Evolutionary conservation across 306 rosid genomes (phyloP), one percentile per base, ranked within the genome.

Genomic region (Begonia masoniana): DNA sequence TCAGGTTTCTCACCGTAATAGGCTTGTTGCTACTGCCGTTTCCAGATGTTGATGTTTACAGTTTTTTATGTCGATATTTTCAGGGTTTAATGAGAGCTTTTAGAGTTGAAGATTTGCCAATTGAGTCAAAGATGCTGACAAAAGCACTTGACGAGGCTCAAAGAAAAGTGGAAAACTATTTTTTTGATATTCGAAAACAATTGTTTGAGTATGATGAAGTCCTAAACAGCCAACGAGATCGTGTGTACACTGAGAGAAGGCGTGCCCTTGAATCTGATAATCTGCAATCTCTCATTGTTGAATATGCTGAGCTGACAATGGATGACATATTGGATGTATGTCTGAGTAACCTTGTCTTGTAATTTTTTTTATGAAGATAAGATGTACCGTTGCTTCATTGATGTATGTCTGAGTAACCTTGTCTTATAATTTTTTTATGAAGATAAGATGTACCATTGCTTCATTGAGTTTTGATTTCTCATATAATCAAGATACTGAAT

Each of bases 61-160:
- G 24, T 56, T 50, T 35, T 62, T 56, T 51, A 42, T 62, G 43
- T 64, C 73, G 35, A 68, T 64, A 67, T 58, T 36, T 70, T 54
- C 58, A 91, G 97, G 97, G 96, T 76, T 73, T 91, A 62, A 91
- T 85, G 97, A 79, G 71, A 60, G 97, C 97, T 41, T 91, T 91
- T 57, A 83, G 96, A 83, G 94, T 91, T 55, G 97, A 91, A 69
- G 96, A 91, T 71, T 81, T 91, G 31, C 97, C 97, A 60, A 91
- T 91, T 24, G 97, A 91, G 64, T 91, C 97, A 61, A 77, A 78
- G 85, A 91, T 91, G 96, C 71, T 91, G 68, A 91, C 97, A 65
- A 91, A 85, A 79, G 96, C 97, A 74, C 80, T 91, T 46, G 96
- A 85, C 70, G 97, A 91, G 76, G 97, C 97, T 69, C 97, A 91